A percentile compares a stretch with the other conserved stretches of the same genome.
Conservation (phyloP, 2,329 filamentous ascomycete genomes). For the Zasmidium cellare region DNA sequence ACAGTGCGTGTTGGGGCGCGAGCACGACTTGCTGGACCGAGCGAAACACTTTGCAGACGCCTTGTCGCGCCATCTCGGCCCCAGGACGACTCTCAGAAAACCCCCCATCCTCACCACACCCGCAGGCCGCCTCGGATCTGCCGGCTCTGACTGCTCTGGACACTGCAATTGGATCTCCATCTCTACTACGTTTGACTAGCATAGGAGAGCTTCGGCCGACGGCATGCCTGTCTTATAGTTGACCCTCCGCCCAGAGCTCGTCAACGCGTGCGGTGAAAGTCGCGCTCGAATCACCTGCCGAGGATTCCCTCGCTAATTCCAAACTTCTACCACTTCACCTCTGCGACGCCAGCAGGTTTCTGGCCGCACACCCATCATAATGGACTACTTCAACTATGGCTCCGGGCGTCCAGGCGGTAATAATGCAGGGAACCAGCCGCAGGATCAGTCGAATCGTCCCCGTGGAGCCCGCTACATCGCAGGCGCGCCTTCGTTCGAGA, state of each 20-base stretch:
- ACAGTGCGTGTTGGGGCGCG: no score
- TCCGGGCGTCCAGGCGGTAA: conserved; percentile 17
- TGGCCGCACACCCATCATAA: conserved; percentile 3
- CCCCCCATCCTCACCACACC: no score
- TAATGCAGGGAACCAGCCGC: conserved; percentile 13
- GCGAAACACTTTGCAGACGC: no score
- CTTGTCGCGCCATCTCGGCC: no score
- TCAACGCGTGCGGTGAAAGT: neutral
- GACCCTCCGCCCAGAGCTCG: neutral
- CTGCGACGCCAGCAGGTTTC: neutral
- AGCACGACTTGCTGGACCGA: no score
- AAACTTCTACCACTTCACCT: neutral
- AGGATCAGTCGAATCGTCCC: conserved; percentile 12
- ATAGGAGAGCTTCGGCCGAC: neutral
- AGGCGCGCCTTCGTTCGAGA: conserved; percentile 29
- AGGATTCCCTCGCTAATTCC: neutral
- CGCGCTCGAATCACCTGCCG: neutral
- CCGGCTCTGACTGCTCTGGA: neutral
- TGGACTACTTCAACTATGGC: conserved; percentile 30
- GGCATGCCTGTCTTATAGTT: neutral
- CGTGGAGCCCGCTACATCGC: conserved; percentile 18
- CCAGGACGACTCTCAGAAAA: no score
- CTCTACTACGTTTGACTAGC: neutral
- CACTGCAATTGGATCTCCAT: neutral
- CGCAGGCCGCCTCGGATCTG: neutral